Evolutionary conservation across 176 grass and related monocot species (phyloP).

Genomic region (Themeda triandra): DNA sequence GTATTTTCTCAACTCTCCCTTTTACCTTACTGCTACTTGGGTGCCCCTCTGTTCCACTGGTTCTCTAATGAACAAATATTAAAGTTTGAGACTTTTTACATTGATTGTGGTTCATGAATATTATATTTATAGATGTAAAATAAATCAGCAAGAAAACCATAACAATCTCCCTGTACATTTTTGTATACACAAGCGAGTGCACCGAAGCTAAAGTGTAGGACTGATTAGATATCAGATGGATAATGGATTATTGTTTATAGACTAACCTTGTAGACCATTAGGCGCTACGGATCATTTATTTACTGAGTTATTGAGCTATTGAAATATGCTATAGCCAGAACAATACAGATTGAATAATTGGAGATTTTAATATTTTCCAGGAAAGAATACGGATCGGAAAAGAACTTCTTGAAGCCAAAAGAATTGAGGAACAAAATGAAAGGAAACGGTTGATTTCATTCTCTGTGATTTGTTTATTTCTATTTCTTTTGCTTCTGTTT

Average conservation of each 20-base stretch:
- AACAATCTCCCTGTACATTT: no score
- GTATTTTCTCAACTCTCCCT: constrained; percentile 33
- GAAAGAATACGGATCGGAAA: constrained; percentile 90
- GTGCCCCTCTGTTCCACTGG: not conserved
- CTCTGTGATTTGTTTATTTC: not conserved
- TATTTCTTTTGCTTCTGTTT: not conserved
- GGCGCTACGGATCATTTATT: not conserved
- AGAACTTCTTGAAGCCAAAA: constrained; percentile 97
- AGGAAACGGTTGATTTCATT: constrained; percentile 64
- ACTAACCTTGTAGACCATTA: not conserved
- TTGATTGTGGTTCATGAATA: not conserved
- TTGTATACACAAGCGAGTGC: no score
- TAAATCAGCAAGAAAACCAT: no score
- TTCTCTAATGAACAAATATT: not conserved
- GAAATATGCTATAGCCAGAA: not conserved
- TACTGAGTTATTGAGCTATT: not conserved
- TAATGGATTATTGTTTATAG: not conserved
- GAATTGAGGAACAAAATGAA: constrained; percentile 94
- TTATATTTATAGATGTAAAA: no score
- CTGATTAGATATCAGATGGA: not conserved
- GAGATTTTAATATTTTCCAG: constrained; percentile 33
- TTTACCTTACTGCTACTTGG: not conserved
- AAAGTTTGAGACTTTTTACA: not conserved
- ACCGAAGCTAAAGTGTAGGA: no score
- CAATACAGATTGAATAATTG: not conserved